A percentile compares a stretch with the other conserved stretches of the same genome.
Evolutionary conservation across 192 early-diverging fungal species (phyloP).

Genomic region (Fimicolochytrium jonesii): DNA sequence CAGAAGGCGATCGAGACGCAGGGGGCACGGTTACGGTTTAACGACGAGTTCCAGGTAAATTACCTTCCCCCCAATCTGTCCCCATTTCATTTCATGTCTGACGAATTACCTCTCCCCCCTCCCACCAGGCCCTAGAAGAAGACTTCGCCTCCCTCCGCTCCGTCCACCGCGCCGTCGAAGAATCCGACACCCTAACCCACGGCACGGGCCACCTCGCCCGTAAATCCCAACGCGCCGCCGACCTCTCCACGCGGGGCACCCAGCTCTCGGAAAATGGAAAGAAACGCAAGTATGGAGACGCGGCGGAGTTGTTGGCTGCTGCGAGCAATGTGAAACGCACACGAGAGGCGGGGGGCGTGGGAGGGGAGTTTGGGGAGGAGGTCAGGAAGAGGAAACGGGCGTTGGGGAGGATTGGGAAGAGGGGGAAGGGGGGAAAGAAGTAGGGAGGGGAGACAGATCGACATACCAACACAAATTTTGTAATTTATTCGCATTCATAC

Average conservation of each 20-base stretch:
- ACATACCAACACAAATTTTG: not conserved
- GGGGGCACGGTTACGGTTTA: slow-evolving; percentile 56
- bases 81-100: not conserved
- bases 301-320: slow-evolving; percentile 15
- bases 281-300: slow-evolving; percentile 27
- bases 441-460: not conserved
- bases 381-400: slow-evolving; percentile 8
- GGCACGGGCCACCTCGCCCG: not conserved
- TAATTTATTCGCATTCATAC: too few relatives aligned
- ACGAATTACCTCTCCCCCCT: not conserved
- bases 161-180: slow-evolving; percentile 23
- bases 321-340: not conserved
- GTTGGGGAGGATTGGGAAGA: not conserved
- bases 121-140: slow-evolving; percentile 8
- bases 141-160: slow-evolving; percentile 24
- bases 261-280: not conserved
- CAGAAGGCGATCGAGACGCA: slow-evolving; percentile 32
- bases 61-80: not conserved
- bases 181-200: slow-evolving; percentile 8
- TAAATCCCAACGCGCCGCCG: slow-evolving; percentile 14
- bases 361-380: slow-evolving; percentile 2
- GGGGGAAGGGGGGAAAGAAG: not conserved
- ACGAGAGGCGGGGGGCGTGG: not conserved
- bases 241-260: not conserved
- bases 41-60: slow-evolving; percentile 80